Base-by-base conservation (phyloP, 345 rosid genomes). In the Trapa incisa region DNA sequence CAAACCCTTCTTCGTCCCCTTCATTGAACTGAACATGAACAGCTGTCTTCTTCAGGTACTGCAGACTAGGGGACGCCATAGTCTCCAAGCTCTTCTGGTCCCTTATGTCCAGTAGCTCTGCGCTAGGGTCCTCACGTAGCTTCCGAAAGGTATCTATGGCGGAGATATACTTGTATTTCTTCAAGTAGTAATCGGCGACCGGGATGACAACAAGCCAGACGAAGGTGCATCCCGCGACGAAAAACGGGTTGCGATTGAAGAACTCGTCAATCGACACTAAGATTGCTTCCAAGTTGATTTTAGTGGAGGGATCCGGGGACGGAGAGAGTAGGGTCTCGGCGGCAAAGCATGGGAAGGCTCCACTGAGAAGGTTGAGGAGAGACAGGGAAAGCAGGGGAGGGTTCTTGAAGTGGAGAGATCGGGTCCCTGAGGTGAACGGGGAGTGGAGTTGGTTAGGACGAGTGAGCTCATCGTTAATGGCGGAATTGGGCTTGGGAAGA, bases 61-160 rank as follows among this genome's bases (percentile, higher is more conserved):
- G 80, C 75, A 93, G 79, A 80, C 74, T 82, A 4, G 98, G 98
- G 15, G 98, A 80, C 17, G 77, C 79, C 75, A 88, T 60, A 0
- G 84, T 80, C 54, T 69, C 78, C 78, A 86, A 12, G 61, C 84
- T 85, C 85, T 76, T 79, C 42, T 62, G 72, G 37, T 83, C 86
- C 80, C 98, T 81, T 38, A 93, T 85, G 79, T 93, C 98, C 81
- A 93, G 72, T 72, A 89, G 90, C 86, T 88, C 92, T 0, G 86
- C 88, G 54, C 74, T 73, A 2, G 89, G 75, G 57, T 83, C 79
- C 14, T 70, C 86, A 50, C 84, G 82, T 29, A 92, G 91, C 63
- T 84, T 92, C 16, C 83, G 72, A 74, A 89, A 92, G 13, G 90
- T 91, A 29, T 84, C 77, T 17, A 85, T 76, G 65, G 96, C 89